Conservation (phyloP, 78 protist species). For the Dictyostelium intermedium region DNA sequence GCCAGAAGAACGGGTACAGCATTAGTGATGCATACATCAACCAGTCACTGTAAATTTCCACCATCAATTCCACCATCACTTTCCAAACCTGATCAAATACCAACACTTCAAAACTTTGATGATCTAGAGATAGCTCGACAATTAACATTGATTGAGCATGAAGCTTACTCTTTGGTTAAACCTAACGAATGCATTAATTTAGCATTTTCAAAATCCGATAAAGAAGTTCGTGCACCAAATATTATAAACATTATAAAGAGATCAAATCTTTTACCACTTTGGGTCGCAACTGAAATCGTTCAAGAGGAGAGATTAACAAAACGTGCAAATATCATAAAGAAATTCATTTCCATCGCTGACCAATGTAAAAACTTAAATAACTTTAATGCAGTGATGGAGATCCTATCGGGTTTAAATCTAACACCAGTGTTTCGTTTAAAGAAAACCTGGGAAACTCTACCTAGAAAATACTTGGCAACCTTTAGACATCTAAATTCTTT, state of each 20-base stretch:
- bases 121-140: constrained; percentile 66
- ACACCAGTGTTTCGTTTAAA: constrained; percentile 74
- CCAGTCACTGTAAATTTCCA: constrained; percentile 13
- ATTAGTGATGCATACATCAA: not conserved
- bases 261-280: constrained; percentile 52
- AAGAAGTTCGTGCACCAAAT: constrained; percentile 48
- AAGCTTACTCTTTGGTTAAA: constrained; percentile 46
- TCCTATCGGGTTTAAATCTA: constrained; percentile 53
- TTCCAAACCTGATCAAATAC: constrained; percentile 37
- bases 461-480: constrained; percentile 41
- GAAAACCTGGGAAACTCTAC: constrained; percentile 67
- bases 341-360: constrained; percentile 55
- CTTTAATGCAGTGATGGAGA: constrained; percentile 64
- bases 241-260: constrained; percentile 30
- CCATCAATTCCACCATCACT: constrained; percentile 56
- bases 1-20: not conserved
- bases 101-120: constrained; percentile 34
- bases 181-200: constrained; percentile 65
- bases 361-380: constrained; percentile 68
- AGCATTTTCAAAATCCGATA: constrained; percentile 57
- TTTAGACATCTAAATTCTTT: constrained; percentile 47
- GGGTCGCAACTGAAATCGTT: constrained; percentile 78
- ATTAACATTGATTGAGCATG: constrained; percentile 65
- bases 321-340: constrained; percentile 59
- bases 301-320: constrained; percentile 39